A percentile compares a stretch with the other conserved stretches of the same genome.
Conservation (phyloP, 1,139 yeast genomes). For the Debaryomyces robertsiae region DNA sequence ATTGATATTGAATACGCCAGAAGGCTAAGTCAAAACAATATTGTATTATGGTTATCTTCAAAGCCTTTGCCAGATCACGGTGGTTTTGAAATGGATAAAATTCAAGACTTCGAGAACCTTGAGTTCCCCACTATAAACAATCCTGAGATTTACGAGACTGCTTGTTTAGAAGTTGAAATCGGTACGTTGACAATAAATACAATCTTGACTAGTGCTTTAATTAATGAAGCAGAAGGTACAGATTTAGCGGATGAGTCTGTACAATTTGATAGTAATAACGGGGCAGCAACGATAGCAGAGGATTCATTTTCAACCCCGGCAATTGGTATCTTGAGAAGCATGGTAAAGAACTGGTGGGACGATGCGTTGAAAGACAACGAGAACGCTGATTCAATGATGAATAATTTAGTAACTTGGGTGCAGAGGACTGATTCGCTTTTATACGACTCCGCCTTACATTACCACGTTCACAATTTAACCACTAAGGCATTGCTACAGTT, state of each 20-base stretch:
- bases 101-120: slow-evolving; percentile 56
- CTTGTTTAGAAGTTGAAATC: slow-evolving; percentile 78
- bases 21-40: slow-evolving; percentile 60
- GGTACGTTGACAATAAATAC: slow-evolving; percentile 85
- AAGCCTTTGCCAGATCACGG: slow-evolving; percentile 84
- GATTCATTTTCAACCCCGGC: slow-evolving; percentile 84
- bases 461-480: slow-evolving; percentile 85
- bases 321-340: slow-evolving; percentile 62
- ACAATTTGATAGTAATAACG: slow-evolving; percentile 43
- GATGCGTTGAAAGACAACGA: slow-evolving; percentile 69
- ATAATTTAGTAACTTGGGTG: slow-evolving; percentile 85
- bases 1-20: slow-evolving; percentile 90
- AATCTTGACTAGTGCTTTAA: slow-evolving; percentile 76
- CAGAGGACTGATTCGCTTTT: slow-evolving; percentile 71
- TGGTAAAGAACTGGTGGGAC: slow-evolving; percentile 95
- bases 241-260: slow-evolving; percentile 64
- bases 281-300: slow-evolving; percentile 61
- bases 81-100: slow-evolving; percentile 69
- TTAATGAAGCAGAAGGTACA: slow-evolving; percentile 89
- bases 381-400: slow-evolving; percentile 85
- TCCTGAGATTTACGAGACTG: slow-evolving; percentile 78
- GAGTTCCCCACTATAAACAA: slow-evolving; percentile 75
- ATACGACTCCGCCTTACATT: slow-evolving; percentile 78
- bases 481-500: slow-evolving; percentile 82
- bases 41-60: slow-evolving; percentile 93